Evolutionary conservation across 768 basidiomycete genomes (phyloP).

Genomic region (Termitomyces titanicus): DNA sequence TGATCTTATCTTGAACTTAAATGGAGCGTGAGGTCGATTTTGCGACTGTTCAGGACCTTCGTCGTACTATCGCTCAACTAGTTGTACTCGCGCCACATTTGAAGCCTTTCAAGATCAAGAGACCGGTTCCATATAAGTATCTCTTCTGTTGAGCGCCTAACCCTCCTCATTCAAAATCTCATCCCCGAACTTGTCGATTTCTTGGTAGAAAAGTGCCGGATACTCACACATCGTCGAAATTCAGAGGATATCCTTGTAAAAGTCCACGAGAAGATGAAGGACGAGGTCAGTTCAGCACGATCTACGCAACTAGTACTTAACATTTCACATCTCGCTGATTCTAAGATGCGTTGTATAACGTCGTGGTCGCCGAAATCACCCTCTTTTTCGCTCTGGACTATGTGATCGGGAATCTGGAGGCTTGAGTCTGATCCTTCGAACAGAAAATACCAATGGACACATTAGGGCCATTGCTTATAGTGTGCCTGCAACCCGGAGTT

Average conservation of each 20-base stretch:
- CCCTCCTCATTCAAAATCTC: neutral
- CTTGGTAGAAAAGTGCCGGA: neutral
- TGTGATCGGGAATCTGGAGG: neutral
- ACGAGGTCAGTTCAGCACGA: neutral
- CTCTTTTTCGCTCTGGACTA: neutral
- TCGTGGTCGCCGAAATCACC: neutral
- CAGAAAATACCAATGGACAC: neutral
- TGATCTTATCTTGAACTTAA: neutral
- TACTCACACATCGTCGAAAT: neutral
- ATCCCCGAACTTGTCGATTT: neutral
- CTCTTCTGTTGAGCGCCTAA: neutral
- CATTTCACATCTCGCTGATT: neutral
- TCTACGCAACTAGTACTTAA: neutral
- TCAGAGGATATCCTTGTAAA: neutral
- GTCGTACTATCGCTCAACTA: neutral
- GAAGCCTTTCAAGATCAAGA: neutral
- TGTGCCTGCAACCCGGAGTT: neutral
- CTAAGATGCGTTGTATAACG: neutral
- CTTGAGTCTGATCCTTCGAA: neutral
- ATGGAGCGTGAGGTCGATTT: neutral
- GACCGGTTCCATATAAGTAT: neutral
- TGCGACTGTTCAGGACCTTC: neutral
- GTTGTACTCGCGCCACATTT: neutral
- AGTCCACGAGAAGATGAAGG: neutral
- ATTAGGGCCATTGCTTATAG: neutral